Conservation (phyloP, 148 eudicot genomes). For the Euryodendron excelsum region DNA sequence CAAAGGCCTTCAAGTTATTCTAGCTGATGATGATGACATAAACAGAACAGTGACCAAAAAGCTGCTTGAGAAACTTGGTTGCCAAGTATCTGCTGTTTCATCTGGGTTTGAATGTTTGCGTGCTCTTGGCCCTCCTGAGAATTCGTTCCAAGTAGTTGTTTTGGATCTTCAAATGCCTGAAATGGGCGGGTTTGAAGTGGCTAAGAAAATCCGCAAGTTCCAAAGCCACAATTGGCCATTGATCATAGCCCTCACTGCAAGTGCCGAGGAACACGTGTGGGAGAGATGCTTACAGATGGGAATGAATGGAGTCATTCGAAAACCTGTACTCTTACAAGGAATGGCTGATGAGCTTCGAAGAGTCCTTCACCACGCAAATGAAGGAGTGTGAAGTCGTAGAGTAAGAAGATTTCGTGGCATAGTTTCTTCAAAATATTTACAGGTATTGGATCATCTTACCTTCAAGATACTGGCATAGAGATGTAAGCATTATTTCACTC, state of each 20-base stretch:
- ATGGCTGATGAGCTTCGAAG: constrained; percentile 67
- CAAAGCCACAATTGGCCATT: constrained; percentile 48
- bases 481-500: not conserved
- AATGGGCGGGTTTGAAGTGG: constrained; percentile 76
- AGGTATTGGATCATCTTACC: not conserved
- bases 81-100: constrained; percentile 55
- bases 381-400: constrained; percentile 10
- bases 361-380: constrained; percentile 37
- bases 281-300: constrained; percentile 63
- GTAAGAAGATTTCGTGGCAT: not conserved
- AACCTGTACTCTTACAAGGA: constrained; percentile 64
- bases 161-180: constrained; percentile 84
- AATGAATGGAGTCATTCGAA: constrained; percentile 68
- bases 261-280: constrained; percentile 64
- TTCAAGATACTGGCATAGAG: constrained; percentile 1
- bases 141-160: constrained; percentile 44
- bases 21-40: constrained; percentile 66
- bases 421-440: not conserved
- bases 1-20: constrained; percentile 45
- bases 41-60: constrained; percentile 74
- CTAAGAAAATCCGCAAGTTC: constrained; percentile 50
- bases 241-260: constrained; percentile 68
- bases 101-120: constrained; percentile 64
- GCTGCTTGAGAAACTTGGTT: constrained; percentile 66
- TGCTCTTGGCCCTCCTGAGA: constrained; percentile 40